Percentiles rank a stretch among this genome's conserved stretches.
phyloP scores from a whole-genome alignment of 2,329 filamentous ascomycete species.

The Colletotrichum neosansevieriae region DNA sequence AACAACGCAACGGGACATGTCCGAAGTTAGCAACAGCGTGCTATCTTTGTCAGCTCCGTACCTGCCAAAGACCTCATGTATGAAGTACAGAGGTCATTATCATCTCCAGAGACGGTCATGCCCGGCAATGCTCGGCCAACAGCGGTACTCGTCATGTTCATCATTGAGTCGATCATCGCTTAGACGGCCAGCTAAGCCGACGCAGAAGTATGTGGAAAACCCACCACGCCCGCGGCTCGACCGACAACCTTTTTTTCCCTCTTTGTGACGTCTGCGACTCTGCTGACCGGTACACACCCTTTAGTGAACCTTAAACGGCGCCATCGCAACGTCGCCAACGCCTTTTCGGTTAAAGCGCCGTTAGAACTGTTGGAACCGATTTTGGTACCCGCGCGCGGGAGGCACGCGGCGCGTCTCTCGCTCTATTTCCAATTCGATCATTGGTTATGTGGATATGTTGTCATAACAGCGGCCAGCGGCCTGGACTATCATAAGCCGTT shows the following conservation, averaged over 20 bases:
- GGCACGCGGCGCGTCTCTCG: slow-evolving; percentile 32
- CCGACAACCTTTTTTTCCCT: slow-evolving; percentile 11
- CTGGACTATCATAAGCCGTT: not conserved
- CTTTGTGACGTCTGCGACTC: slow-evolving; percentile 15
- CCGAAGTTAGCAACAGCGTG: slow-evolving; percentile 17
- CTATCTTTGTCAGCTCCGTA: slow-evolving; percentile 3
- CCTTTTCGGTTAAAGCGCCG: slow-evolving; percentile 17
- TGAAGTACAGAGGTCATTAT: not conserved
- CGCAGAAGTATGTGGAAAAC: not conserved
- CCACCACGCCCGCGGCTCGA: slow-evolving; percentile 11
- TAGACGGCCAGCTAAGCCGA: slow-evolving; percentile 21
- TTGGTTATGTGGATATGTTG: not conserved
- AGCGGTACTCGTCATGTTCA: slow-evolving; percentile 3
- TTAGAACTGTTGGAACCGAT: slow-evolving; percentile 17
- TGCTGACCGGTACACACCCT: slow-evolving; percentile 7
- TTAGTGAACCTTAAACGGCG: slow-evolving; percentile 23
- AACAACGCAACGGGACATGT: slow-evolving; percentile 7
- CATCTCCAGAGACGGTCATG: slow-evolving; percentile 11
- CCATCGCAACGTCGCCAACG: slow-evolving; percentile 27
- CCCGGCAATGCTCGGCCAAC: slow-evolving; percentile 3
- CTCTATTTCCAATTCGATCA: not conserved
- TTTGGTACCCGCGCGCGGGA: slow-evolving; percentile 14
- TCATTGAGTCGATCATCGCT: slow-evolving; percentile 30
- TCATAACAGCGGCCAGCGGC: not conserved
- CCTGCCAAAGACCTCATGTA: slow-evolving; percentile 10